Conservation (phyloP, 371 early-diverging fungal species). For the Apophysomyces ossiformis region DNA sequence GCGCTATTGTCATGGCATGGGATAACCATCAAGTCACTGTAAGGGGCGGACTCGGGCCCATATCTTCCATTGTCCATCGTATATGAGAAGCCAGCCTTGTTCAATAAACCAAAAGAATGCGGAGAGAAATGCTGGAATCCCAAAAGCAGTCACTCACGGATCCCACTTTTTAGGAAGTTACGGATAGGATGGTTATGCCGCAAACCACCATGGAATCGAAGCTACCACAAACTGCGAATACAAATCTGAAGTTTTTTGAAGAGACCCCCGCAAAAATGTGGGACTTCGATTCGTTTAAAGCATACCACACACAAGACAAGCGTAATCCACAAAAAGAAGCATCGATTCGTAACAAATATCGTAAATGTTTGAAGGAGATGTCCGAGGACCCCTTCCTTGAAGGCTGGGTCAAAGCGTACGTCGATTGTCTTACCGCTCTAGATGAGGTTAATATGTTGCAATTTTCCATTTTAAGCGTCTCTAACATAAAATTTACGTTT, state of each 20-base stretch:
- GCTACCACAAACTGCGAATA: background rate
- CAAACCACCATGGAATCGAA: background rate
- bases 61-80: background rate
- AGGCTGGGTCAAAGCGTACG: background rate
- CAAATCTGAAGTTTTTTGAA: conserved; percentile 1
- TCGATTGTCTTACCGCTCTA: background rate
- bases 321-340: background rate
- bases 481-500: background rate
- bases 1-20: conserved; percentile 4
- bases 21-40: background rate
- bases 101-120: no score
- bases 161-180: no score
- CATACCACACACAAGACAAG: background rate
- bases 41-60: background rate
- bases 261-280: background rate
- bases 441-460: background rate
- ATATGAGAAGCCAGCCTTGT: background rate
- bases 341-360: background rate
- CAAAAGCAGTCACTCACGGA: no score
- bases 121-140: background rate
- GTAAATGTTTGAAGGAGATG: background rate
- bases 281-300: background rate
- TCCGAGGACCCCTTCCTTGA: background rate
- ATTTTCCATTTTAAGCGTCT: background rate
- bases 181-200: background rate